Evolutionary conservation across 768 basidiomycete genomes (phyloP), one percentile per base, ranked within the genome.

Genomic region (Suillus tomentosus): DNA sequence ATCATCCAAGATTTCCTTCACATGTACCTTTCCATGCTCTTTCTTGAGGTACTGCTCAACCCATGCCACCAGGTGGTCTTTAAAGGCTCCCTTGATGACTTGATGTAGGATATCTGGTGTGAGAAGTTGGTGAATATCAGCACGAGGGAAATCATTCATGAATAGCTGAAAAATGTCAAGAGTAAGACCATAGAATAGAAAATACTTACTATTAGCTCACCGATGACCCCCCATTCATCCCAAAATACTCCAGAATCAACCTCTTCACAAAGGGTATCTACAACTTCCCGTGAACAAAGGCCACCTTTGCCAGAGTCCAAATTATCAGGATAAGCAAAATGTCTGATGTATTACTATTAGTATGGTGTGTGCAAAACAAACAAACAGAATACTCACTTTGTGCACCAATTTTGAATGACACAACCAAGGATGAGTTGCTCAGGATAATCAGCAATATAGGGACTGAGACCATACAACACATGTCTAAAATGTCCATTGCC

Each of bases 391-490:
- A 69, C 60, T 48, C 67, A 79, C 79, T 66, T 67, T 19, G 75
- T 55, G 63, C 79, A 81, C 79, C 79, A 80, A 1, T 69, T 69
- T 45, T 76, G 72, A 3, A 80, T 72, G 43, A 47, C 45, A 10
- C 45, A 47, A 47, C 45, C 45, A n/a, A 47, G 45, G 45, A 47
- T 19, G 4, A 47, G 2, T 47, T 47, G 45, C 10, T 47, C 9
- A 4, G 45, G 45, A 47, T 47, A 47, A 10, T 47, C n/a, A 2
- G 45, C 45, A 47, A 47, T 47, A 11, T 47, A 47, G 1, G 45
- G 45, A 47, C 45, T 2, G 4, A 47, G 45, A 47, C 45, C 45
- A 10, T 47, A 47, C 45, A 47, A 1, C 1, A 43, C 42, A 43
- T 7, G 2, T 43, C 15, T 7, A 43, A 43, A 43, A 43, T 43